Conservation (phyloP, 1,284 basidiomycete species). For the Cutaneotrichosporon arboriforme region DNA sequence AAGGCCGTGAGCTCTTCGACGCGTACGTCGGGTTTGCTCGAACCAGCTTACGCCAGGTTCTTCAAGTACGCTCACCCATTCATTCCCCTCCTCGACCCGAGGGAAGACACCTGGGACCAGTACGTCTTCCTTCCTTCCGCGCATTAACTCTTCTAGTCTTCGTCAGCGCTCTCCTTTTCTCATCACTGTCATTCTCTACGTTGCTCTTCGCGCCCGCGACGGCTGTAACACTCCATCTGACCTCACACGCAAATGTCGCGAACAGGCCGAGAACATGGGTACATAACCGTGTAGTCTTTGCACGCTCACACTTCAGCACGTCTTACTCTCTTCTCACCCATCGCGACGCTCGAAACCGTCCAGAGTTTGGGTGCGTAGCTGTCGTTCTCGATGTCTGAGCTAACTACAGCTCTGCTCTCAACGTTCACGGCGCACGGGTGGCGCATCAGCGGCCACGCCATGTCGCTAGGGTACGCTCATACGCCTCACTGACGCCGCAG, state of each 20-base stretch:
- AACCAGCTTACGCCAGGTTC: constrained; percentile 16
- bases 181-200: constrained; percentile 26
- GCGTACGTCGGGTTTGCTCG: constrained; percentile 9
- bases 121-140: too few relatives aligned
- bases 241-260: constrained; percentile 12
- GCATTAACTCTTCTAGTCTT: too few relatives aligned
- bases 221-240: constrained; percentile 10
- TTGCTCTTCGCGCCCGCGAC: constrained; percentile 9
- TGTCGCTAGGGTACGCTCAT: constrained; percentile 21
- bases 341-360: constrained; percentile 25
- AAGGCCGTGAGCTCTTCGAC: constrained; percentile 20
- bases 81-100: constrained; percentile 27
- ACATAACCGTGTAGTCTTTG: not conserved
- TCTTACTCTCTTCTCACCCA: constrained; percentile 28
- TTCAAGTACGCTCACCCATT: constrained; percentile 25
- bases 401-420: constrained; percentile 7
- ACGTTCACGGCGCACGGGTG: constrained; percentile 23
- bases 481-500: not conserved
- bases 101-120: constrained; percentile 29
- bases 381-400: not conserved
- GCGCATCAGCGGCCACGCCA: constrained; percentile 25
- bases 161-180: constrained; percentile 25
- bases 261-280: constrained; percentile 26
- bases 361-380: constrained; percentile 24
- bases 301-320: constrained; percentile 7